Evolutionary conservation across 2,329 filamentous ascomycete genomes (phyloP).

Genomic region (Cladosporium sp.): DNA sequence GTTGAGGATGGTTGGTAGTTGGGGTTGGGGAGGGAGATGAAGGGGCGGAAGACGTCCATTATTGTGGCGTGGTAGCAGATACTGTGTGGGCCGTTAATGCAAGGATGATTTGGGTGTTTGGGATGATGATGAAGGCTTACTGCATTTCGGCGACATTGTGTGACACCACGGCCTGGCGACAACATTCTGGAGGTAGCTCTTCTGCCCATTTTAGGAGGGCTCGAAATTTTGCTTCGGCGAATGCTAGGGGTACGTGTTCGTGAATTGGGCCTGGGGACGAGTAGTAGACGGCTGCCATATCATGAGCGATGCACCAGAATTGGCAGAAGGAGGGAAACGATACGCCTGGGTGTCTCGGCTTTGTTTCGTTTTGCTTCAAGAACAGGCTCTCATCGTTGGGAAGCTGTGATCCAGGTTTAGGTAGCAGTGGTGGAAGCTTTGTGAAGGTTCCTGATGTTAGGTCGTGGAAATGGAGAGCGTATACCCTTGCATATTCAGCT

Average conservation of each 20-base stretch:
- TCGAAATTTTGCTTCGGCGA: constrained; percentile 3
- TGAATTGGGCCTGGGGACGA: not conserved
- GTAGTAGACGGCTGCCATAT: constrained; percentile 9
- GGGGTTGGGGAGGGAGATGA: not conserved
- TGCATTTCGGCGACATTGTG: constrained; percentile 13
- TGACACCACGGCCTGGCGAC: not conserved
- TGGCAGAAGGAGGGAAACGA: constrained; percentile 8
- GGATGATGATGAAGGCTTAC: not conserved
- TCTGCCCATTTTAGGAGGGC: not conserved
- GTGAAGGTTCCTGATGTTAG: not conserved
- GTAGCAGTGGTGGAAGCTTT: not conserved
- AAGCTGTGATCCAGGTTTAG: not conserved
- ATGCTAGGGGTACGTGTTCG: constrained; percentile 1
- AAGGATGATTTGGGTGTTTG: no score
- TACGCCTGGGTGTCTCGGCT: not conserved
- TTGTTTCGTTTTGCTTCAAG: not conserved
- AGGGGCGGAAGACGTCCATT: constrained; percentile 11
- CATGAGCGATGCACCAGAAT: constrained; percentile 8
- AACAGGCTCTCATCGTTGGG: not conserved
- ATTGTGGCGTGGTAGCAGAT: constrained; percentile 12
- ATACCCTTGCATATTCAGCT: not conserved
- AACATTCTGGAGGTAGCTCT: not conserved
- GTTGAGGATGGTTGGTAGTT: not conserved
- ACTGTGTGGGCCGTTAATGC: not conserved
- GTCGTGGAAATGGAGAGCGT: constrained; percentile 4